phyloP scores from a whole-genome alignment of 371 early-diverging fungal species.

The Mucor lusitanicus region DNA sequence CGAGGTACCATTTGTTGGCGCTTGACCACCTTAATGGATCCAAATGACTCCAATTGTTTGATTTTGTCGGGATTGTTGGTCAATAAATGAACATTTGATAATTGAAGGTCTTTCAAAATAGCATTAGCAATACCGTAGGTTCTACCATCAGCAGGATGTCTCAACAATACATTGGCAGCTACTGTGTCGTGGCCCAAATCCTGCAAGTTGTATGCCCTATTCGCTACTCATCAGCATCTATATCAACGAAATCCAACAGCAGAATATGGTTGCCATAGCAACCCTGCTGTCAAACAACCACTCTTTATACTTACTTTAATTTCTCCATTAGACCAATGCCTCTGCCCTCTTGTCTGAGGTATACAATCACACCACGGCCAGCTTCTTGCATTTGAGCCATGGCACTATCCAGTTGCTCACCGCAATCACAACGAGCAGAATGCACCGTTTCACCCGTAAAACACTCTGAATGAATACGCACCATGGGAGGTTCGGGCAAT shows the following conservation, averaged over 20 bases:
- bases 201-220: constrained; percentile 94
- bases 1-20: constrained; percentile 91
- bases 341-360: constrained; percentile 95
- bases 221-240: neutral
- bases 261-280: neutral
- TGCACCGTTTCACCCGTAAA: constrained; percentile 96
- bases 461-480: constrained; percentile 95
- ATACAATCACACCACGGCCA: constrained; percentile 89
- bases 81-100: constrained; percentile 72
- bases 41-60: constrained; percentile 68
- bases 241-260: neutral
- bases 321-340: constrained; percentile 94
- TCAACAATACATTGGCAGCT: constrained; percentile 86
- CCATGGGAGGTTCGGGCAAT: constrained; percentile 62
- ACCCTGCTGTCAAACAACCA: neutral
- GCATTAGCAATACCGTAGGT: constrained; percentile 91
- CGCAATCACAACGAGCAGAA: constrained; percentile 95
- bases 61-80: constrained; percentile 98
- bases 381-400: constrained; percentile 86
- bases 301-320: constrained; percentile 65
- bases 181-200: constrained; percentile 96
- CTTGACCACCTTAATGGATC: constrained; percentile 72
- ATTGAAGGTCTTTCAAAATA: constrained; percentile 81
- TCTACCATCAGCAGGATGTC: constrained; percentile 91
- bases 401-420: constrained; percentile 91